Conservation (phyloP, 2,329 filamentous ascomycete genomes). For the Ophiostoma himal-ulmi region DNA sequence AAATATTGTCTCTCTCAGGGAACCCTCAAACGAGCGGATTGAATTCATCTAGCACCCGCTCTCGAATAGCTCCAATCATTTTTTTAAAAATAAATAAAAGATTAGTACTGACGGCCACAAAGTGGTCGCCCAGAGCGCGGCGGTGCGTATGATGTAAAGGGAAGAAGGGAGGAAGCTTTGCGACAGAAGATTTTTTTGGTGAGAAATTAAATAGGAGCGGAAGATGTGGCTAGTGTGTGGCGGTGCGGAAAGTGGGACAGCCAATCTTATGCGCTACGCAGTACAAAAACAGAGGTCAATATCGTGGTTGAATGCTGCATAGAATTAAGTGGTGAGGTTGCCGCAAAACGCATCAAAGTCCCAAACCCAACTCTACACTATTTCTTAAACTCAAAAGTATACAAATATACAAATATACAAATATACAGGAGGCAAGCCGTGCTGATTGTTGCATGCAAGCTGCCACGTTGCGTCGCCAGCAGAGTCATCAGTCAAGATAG, state of each 20-base stretch:
- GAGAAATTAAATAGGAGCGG: neutral
- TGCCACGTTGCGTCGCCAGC: no score
- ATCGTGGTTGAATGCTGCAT: no score
- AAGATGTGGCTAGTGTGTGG: conserved; percentile 2
- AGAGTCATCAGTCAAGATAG: neutral
- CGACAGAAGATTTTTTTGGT: conserved; percentile 11
- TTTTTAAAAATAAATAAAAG: neutral
- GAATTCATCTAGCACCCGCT: conserved; percentile 28
- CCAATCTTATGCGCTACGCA: neutral
- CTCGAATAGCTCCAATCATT: conserved; percentile 5
- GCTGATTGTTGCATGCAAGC: neutral
- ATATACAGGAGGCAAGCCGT: no score
- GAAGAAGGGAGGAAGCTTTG: conserved; percentile 10
- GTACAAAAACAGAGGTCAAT: no score
- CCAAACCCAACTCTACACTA: no score
- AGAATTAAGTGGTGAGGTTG: no score
- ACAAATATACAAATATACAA: no score
- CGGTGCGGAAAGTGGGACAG: neutral
- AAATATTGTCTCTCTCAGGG: conserved; percentile 22
- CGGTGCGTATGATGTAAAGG: conserved; percentile 23
- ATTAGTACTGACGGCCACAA: neutral
- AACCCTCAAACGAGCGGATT: conserved; percentile 30
- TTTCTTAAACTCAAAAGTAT: no score
- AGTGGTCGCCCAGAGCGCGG: conserved; percentile 22
- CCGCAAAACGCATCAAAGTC: no score